Conservation (phyloP, 2,329 filamentous ascomycete species). For the Trichoderma polysporum region DNA sequence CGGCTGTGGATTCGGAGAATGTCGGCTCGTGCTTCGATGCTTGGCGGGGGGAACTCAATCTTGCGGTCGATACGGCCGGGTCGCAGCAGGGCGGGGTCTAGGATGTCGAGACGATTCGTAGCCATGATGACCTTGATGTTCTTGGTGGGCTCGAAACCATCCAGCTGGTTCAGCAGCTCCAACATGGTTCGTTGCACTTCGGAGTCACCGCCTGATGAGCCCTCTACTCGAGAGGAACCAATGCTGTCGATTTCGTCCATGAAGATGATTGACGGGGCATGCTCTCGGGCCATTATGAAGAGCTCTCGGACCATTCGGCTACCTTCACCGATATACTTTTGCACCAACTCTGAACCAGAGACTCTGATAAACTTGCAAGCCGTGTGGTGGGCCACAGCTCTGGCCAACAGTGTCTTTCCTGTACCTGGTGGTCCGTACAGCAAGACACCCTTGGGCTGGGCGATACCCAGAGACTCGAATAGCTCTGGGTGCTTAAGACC, state of each 20-base stretch:
- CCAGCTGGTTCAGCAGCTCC: constrained; percentile 95
- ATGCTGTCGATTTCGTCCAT: constrained; percentile 99
- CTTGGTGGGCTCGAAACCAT: constrained; percentile 98
- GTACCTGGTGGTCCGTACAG: constrained; percentile 96
- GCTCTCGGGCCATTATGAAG: constrained; percentile 98
- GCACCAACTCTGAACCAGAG: constrained; percentile 91
- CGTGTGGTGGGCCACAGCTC: constrained; percentile 96
- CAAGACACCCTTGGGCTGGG: constrained; percentile 94
- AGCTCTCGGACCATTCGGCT: constrained; percentile 98
- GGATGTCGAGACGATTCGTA: constrained; percentile 94
- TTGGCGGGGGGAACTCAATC: constrained; percentile 97
- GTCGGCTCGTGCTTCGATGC: constrained; percentile 92
- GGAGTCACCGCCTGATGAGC: constrained; percentile 90
- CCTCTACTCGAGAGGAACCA: constrained; percentile 93
- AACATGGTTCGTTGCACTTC: constrained; percentile 99
- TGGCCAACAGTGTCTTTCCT: constrained; percentile 90
- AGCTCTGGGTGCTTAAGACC: constrained; percentile 97
- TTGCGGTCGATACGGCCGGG: constrained; percentile 98
- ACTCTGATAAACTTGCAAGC: constrained; percentile 99
- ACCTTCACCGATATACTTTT: constrained; percentile 99
- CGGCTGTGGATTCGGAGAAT: constrained; percentile 96
- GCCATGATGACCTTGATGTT: constrained; percentile 99
- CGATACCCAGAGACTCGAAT: constrained; percentile 98
- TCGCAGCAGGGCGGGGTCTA: constrained; percentile 89
- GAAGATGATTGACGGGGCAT: constrained; percentile 98